Conservation (phyloP, 1,284 basidiomycete genomes). For the Microbotryum lychnidis-dioicae region DNA sequence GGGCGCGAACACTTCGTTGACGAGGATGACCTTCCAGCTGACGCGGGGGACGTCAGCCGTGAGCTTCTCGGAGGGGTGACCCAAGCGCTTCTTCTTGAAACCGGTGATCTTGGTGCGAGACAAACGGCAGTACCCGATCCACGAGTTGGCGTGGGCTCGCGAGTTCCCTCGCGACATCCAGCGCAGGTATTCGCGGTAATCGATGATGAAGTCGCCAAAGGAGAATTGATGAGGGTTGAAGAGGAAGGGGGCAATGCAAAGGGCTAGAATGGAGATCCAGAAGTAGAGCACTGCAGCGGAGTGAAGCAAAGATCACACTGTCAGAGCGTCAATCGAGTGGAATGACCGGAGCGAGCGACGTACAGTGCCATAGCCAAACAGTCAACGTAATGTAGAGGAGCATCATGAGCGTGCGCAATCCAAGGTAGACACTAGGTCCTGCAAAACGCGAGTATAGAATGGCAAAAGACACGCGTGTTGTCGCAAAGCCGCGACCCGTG, state of each 20-base stretch:
- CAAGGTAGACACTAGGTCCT: slow-evolving; percentile 90
- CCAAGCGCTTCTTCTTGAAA: slow-evolving; percentile 92
- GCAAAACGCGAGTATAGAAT: slow-evolving; percentile 92
- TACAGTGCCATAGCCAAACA: slow-evolving; percentile 68
- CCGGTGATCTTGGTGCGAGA: slow-evolving; percentile 92
- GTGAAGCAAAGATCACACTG: not conserved
- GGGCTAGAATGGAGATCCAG: slow-evolving; percentile 61
- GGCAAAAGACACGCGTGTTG: slow-evolving; percentile 82
- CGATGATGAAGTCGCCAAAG: slow-evolving; percentile 87
- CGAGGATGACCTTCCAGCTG: slow-evolving; percentile 74
- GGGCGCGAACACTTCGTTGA: slow-evolving; percentile 81
- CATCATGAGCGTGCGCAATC: slow-evolving; percentile 80
- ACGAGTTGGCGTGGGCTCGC: slow-evolving; percentile 89
- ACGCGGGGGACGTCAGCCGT: slow-evolving; percentile 83
- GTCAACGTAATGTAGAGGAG: slow-evolving; percentile 83
- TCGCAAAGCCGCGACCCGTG: slow-evolving; percentile 97
- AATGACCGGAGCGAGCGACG: not conserved
- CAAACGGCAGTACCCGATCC: slow-evolving; percentile 93
- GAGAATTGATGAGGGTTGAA: slow-evolving; percentile 98
- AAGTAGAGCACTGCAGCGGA: slow-evolving; percentile 65
- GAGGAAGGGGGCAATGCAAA: slow-evolving; percentile 85
- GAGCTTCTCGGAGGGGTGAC: slow-evolving; percentile 87
- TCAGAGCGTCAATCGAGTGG: not conserved
- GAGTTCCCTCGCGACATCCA: slow-evolving; percentile 98
- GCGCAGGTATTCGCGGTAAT: slow-evolving; percentile 89